Conservation (phyloP, 257 asterid species). For the Fraxinus pennsylvanica region DNA sequence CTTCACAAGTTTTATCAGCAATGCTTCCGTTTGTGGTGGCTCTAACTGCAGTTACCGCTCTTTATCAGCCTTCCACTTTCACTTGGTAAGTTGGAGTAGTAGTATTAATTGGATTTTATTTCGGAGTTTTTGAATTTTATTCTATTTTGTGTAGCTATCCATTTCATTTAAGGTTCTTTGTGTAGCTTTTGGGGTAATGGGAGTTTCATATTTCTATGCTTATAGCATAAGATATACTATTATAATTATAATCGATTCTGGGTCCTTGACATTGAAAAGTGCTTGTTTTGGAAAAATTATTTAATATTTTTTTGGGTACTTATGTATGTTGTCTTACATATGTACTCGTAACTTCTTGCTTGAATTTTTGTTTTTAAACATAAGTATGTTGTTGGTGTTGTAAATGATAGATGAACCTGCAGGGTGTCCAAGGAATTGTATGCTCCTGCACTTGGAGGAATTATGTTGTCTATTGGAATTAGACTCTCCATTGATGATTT, state of each 20-base stretch:
- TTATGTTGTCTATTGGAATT: slow-evolving; percentile 96
- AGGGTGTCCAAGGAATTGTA: slow-evolving; percentile 97
- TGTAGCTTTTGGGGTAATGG: not conserved
- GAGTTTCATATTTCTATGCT: not conserved
- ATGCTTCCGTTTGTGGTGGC: slow-evolving; percentile 91
- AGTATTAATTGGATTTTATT: not conserved
- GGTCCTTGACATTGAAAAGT: not conserved
- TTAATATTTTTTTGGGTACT: not conserved
- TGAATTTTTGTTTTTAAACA: slow-evolving; percentile 31
- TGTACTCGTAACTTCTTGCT: slow-evolving; percentile 10
- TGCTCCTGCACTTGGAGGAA: slow-evolving; percentile 99
- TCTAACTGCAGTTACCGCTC: slow-evolving; percentile 85
- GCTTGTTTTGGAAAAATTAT: slow-evolving; percentile 2
- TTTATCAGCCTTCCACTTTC: slow-evolving; percentile 83
- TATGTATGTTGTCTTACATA: slow-evolving; percentile 16
- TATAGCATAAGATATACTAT: not conserved
- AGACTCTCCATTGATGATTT: slow-evolving; percentile 86
- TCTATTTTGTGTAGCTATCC: not conserved
- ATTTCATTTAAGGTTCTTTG: not conserved
- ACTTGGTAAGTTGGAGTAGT: slow-evolving; percentile 65
- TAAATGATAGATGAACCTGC: slow-evolving; percentile 71
- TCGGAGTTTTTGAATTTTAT: not conserved
- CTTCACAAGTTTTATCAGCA: slow-evolving; percentile 70
- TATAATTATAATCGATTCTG: not conserved
- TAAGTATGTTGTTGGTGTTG: slow-evolving; percentile 36